Evolutionary conservation across 495 filamentous ascomycete genomes (phyloP), one percentile per base, ranked within the genome.

Genomic region (Neurospora sp.): DNA sequence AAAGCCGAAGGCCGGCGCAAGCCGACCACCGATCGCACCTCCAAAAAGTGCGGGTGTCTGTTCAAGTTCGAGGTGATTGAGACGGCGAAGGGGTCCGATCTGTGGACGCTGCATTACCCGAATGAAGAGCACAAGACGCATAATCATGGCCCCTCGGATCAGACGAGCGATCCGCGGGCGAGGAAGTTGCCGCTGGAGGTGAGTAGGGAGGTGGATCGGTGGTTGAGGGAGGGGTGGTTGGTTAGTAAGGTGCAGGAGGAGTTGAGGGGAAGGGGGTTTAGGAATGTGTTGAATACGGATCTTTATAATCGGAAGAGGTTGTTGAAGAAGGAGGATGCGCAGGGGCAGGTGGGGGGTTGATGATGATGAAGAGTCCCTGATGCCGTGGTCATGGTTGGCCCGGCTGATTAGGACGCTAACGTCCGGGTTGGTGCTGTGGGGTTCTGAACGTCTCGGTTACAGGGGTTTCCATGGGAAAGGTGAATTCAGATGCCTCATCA

Each of bases 51-150:
- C 75, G 80, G 79, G 53, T 82, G 80, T 42, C 65, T 76, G 61
- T 82, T 82, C 73, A 77, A 78, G 74, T 82, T 82, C 38, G 80
- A 82, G 77, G 77, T 78, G 12, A 73, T 82, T 39, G 80, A 82
- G 77, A 79, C 79, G 38, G 71, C 74, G 35, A 73, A 74, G 53
- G 80, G 79, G 27, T 74, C 73, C 18, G 80, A 82, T 71, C 65
- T 80, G 18, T 82, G 78, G 79, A 72, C 78, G 69, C 74, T 82
- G 42, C 80, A 82, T 70, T 82, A 82, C 35, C 78, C 80, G 39
- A 81, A 81, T 71, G 76, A 77, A 70, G 79, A 81, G 72, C 79
- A 82, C 74, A 81, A 80, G 77, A 72, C 73, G 48, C 80, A 82
- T 71, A 82, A 82, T 72, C 80, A 82, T 68, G 74, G 73, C 6